A percentile compares a stretch with the other conserved stretches of the same genome.
phyloP scores from a whole-genome alignment of 345 rosid species.

The Salix udensis region DNA sequence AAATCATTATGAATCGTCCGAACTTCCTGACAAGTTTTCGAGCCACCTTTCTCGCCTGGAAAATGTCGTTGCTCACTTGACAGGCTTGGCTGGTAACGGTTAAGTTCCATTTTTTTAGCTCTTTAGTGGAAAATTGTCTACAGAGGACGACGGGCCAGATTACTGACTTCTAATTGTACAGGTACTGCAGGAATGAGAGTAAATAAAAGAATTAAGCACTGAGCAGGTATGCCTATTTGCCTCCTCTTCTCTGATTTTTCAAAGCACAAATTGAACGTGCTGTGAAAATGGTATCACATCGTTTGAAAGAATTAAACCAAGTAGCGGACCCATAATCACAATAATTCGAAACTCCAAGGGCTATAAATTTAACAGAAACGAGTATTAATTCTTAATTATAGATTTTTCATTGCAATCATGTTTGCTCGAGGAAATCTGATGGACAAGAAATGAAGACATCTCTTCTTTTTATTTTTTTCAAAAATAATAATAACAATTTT shows the following conservation, averaged over 20 bases:
- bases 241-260: neutral
- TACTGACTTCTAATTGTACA: neutral
- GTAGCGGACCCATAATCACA: neutral
- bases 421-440: neutral
- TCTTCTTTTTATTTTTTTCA: no score
- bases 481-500: no score
- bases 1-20: constrained; percentile 32
- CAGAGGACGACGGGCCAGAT: neutral
- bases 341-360: neutral
- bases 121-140: neutral
- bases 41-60: constrained; percentile 61
- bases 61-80: constrained; percentile 55
- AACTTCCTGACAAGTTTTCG: constrained; percentile 53
- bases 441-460: neutral
- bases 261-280: neutral
- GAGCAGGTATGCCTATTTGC: constrained; percentile 1
- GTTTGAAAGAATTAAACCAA: neutral
- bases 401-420: neutral
- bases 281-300: neutral
- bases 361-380: neutral
- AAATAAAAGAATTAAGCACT: neutral
- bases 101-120: constrained; percentile 9
- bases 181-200: neutral
- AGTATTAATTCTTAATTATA: neutral
- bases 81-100: constrained; percentile 36